Base-by-base conservation (phyloP, 306 rosid genomes). In the Quercus engelmannii region DNA sequence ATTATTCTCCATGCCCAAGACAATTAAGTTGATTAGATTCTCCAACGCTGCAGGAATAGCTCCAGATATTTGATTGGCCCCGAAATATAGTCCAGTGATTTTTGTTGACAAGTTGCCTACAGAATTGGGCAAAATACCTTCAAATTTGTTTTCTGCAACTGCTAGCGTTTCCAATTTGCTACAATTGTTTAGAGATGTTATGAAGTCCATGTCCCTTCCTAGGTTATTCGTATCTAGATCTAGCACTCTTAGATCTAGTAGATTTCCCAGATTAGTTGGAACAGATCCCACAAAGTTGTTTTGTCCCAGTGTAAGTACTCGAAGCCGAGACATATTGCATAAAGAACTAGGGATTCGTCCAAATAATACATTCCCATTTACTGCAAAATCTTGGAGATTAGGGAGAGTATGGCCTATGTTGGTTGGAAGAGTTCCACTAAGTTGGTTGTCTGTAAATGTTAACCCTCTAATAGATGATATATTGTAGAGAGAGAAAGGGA, bases 351-450 rank as follows among this genome's bases (percentile, higher is more conserved):
- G 92, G 43, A 89, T 82, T n/a, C 17, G 9, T 0, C 30, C 30
- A 28, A 3, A 28, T 3, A 28, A 3, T 3, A 2, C 4, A 28
- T 28, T 28, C 4, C 3, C 0, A 28, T 3, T 3, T 2, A 28
- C 0, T 3, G 0, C 0, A 3, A 28, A 28, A 2, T 2, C 0
- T 28, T 28, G 3, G 71, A 89, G 81, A 43, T 76, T 69, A 8
- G 87, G 88, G 35, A 86, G 79, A 20, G 62, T 82, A 11, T 25
- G 21, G 63, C 86, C 88, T 72, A 82, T 74, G 23, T 52, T 15
- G 5, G 85, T 23, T 13, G 87, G 85, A 55, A 86, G 74, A 68
- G 77, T 82, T 15, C 85, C 84, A 76, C 23, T 70, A 11, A 88
- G 67, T 41, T 55, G 55, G 65, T 81, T 82, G 1, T 0, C 0